A percentile compares a stretch with the other conserved stretches of the same genome.
phyloP scores from a whole-genome alignment of 2,329 filamentous ascomycete genomes.

The Lasiodiplodia sp. region DNA sequence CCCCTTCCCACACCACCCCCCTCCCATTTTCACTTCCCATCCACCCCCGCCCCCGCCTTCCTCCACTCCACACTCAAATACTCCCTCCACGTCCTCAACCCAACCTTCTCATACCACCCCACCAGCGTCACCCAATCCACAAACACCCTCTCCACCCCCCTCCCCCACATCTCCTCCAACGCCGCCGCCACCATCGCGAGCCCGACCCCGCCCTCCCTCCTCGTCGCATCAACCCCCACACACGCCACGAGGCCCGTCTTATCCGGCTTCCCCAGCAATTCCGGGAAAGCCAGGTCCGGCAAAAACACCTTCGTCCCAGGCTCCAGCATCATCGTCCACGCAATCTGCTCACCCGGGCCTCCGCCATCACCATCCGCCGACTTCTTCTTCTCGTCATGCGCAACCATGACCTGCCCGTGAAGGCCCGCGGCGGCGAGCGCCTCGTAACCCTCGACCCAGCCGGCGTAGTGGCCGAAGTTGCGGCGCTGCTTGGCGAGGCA shows the following conservation, averaged over 20 bases:
- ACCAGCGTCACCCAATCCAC: slow-evolving; percentile 19
- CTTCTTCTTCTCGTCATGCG: neutral
- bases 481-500: slow-evolving; percentile 1
- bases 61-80: slow-evolving; percentile 19
- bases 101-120: slow-evolving; percentile 24
- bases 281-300: slow-evolving; percentile 1
- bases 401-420: slow-evolving; percentile 20
- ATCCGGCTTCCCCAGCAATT: neutral
- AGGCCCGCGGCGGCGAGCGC: neutral
- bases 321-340: slow-evolving; percentile 19
- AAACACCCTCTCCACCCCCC: neutral
- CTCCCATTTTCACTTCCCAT: no score
- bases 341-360: neutral
- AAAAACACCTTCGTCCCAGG: neutral
- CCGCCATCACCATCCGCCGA: neutral
- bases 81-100: slow-evolving; percentile 20
- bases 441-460: slow-evolving; percentile 17
- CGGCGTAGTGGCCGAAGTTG: slow-evolving; percentile 3
- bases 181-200: slow-evolving; percentile 5
- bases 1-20: no score
- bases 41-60: neutral
- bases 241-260: slow-evolving; percentile 3
- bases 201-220: neutral
- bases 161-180: slow-evolving; percentile 4
- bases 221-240: slow-evolving; percentile 2